Percentiles rank a stretch among this genome's conserved stretches.
These are phyloP conservation scores for Dactylellina leptospora DNA, from an alignment of 2,329 filamentous ascomycete genomes.

Conservation along the genomic window DNA sequence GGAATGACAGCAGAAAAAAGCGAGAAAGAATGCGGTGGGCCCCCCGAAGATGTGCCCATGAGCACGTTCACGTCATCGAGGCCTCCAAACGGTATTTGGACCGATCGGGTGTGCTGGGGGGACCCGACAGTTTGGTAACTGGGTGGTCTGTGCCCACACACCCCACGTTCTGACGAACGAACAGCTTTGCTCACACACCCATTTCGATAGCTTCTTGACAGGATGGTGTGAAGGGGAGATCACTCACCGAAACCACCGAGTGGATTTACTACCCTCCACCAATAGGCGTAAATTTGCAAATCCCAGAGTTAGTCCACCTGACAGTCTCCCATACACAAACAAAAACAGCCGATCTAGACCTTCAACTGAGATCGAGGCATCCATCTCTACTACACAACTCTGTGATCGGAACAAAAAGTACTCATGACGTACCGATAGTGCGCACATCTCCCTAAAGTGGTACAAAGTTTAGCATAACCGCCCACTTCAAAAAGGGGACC, in stretches of 20 bases:
- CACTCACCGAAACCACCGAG: conserved; percentile 53
- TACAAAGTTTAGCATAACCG: conserved; percentile 39
- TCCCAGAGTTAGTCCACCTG: conserved; percentile 48
- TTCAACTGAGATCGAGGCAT: conserved; percentile 45
- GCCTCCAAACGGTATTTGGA: conserved; percentile 44
- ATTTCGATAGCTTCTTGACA: conserved; percentile 10
- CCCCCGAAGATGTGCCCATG: conserved; percentile 19
- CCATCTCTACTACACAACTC: not conserved
- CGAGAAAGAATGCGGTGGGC: too few relatives aligned
- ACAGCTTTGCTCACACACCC: conserved; percentile 26
- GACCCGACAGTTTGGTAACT: conserved; percentile 53
- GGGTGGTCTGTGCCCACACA: conserved; percentile 50
- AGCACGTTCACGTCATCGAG: conserved; percentile 30
- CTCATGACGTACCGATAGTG: conserved; percentile 48
- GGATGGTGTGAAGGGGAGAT: conserved; percentile 42
- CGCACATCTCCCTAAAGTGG: conserved; percentile 49
- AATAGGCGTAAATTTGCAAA: conserved; percentile 26
- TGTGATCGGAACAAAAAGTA: conserved; percentile 25
- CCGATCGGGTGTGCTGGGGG: conserved; percentile 43
- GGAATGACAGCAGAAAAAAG: conserved; percentile 20
- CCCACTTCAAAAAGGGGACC: conserved; percentile 6
- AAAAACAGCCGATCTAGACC: conserved; percentile 42
- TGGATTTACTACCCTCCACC: conserved; percentile 51
- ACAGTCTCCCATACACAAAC: conserved; percentile 27
- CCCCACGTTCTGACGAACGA: conserved; percentile 37